Percentiles rank a stretch among this genome's conserved stretches.
Conservation (phyloP, 1,284 basidiomycete species). For the Tetrapyrgos nigripes region DNA sequence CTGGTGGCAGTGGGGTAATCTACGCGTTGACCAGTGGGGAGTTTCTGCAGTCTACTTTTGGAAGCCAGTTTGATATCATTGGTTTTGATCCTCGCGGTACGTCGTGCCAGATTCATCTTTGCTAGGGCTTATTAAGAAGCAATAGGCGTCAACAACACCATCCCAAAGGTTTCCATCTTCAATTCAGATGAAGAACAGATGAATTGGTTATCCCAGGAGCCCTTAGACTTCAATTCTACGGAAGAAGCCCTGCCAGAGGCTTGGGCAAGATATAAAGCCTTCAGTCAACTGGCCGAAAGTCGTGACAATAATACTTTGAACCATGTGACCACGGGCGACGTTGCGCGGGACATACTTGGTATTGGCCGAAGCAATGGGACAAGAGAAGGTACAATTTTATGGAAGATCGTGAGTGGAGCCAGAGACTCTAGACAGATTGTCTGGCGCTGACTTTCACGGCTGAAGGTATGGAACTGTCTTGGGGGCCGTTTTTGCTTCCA, state of each 20-base stretch:
- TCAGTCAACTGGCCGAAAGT: conserved; percentile 36
- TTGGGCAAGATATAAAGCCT: conserved; percentile 38
- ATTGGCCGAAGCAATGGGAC: conserved; percentile 51
- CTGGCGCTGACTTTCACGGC: background rate
- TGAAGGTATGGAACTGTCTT: conserved; percentile 52
- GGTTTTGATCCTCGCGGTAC: conserved; percentile 55
- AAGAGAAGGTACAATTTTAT: conserved; percentile 56
- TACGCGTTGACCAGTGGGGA: conserved; percentile 34
- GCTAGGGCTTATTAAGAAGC: background rate
- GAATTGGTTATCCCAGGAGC: conserved; percentile 26
- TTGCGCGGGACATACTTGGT: conserved; percentile 55
- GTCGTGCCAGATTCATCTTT: background rate
- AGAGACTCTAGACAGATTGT: background rate
- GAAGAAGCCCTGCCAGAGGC: conserved; percentile 29
- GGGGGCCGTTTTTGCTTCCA: conserved; percentile 51
- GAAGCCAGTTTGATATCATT: conserved; percentile 53
- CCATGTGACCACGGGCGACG: conserved; percentile 50
- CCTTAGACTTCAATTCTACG: conserved; percentile 27
- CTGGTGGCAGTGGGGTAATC: conserved; percentile 53
- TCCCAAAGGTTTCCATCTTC: conserved; percentile 40
- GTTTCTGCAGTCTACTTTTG: conserved; percentile 42
- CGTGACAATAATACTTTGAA: conserved; percentile 36
- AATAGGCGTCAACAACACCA: conserved; percentile 42
- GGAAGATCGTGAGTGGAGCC: conserved; percentile 49
- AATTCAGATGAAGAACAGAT: conserved; percentile 35